Percentiles rank a stretch among this genome's conserved stretches.
phyloP scores from a whole-genome alignment of 2,329 filamentous ascomycete genomes.

The Claviceps cyperi region DNA sequence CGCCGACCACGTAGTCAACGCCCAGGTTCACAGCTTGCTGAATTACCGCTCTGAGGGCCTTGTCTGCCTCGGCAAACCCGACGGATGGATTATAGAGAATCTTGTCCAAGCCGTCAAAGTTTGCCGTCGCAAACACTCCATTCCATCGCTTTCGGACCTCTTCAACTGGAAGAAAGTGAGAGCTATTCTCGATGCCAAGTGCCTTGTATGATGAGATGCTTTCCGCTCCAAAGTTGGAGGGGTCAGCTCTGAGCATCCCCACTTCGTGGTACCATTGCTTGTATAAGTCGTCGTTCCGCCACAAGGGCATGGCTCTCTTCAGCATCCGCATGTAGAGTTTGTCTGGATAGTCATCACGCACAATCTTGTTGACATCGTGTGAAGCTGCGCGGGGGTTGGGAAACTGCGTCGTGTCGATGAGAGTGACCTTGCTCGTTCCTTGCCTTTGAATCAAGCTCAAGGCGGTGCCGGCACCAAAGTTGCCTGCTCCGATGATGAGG shows the following conservation, averaged over 20 bases:
- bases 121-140: constrained; percentile 40
- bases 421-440: constrained; percentile 15
- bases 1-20: constrained; percentile 39
- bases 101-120: constrained; percentile 40
- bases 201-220: constrained; percentile 25
- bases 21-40: constrained; percentile 36
- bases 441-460: constrained; percentile 19
- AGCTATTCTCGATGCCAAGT: constrained; percentile 25
- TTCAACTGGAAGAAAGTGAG: constrained; percentile 28
- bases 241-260: constrained; percentile 34
- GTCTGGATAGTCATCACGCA: constrained; percentile 28
- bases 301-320: constrained; percentile 24
- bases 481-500: constrained; percentile 28
- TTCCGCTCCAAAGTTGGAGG: constrained; percentile 27
- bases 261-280: constrained; percentile 39
- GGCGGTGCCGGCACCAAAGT: constrained; percentile 30
- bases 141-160: constrained; percentile 41
- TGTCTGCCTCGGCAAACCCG: constrained; percentile 45
- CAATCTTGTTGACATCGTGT: constrained; percentile 33
- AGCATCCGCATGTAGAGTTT: constrained; percentile 25
- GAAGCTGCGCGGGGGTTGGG: constrained; percentile 27
- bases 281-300: constrained; percentile 33
- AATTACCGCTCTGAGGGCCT: constrained; percentile 39
- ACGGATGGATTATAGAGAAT: constrained; percentile 43
- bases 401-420: constrained; percentile 22